phyloP scores from a whole-genome alignment of 441 rosid genomes.

The California macrophylla region DNA sequence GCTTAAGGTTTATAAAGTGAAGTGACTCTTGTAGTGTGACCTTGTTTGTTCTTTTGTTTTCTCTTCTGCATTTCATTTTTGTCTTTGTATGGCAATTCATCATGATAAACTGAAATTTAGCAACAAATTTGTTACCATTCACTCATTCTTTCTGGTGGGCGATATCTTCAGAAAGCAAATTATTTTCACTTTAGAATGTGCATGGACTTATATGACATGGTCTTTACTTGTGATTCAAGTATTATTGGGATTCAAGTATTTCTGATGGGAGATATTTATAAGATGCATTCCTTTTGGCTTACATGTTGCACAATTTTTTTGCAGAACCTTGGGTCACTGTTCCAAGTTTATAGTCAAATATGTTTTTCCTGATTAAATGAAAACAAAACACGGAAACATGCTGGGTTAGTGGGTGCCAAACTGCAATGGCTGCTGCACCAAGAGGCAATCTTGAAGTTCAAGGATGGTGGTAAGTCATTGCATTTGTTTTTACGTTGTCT shows the following conservation, averaged over 20 bases:
- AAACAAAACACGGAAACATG: neutral
- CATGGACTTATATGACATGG: neutral
- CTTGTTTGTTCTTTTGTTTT: neutral
- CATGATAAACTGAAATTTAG: neutral
- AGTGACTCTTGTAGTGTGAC: neutral
- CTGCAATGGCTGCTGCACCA: neutral
- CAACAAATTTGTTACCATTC: neutral
- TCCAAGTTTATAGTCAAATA: neutral
- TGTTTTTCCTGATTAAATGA: neutral
- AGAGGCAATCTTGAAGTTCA: constrained; percentile 1
- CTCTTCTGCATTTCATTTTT: neutral
- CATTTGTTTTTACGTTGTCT: neutral
- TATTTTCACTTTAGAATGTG: neutral
- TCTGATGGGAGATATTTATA: neutral
- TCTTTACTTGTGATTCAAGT: neutral
- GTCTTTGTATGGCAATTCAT: neutral
- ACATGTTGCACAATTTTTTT: neutral
- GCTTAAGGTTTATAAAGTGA: neutral
- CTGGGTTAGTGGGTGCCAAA: neutral
- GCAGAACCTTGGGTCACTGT: neutral
- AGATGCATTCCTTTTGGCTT: neutral
- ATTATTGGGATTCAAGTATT: neutral
- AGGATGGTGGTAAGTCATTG: neutral
- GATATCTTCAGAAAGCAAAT: neutral
- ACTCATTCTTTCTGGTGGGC: neutral